Evolutionary conservation across 1,284 basidiomycete species (phyloP), one percentile per base, ranked within the genome.

Genomic region (Cryptococcus maquisensis): DNA sequence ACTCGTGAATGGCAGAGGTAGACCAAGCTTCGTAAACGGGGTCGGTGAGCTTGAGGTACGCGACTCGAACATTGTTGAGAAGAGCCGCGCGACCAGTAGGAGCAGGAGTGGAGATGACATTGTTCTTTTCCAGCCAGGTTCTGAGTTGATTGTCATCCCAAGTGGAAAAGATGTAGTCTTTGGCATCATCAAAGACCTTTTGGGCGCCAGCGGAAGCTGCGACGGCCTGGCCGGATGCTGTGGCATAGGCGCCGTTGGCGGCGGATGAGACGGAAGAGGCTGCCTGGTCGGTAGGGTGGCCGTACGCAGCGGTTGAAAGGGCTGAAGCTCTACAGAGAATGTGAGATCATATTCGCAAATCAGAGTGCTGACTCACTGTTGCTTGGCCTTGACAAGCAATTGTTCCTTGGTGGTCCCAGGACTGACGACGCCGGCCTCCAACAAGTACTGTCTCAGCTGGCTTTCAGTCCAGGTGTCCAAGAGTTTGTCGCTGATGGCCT

Each of bases 11-110:
- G 70, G 89, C 88, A 3, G 84, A 86, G 68, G 88, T 86, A 44
- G 85, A 86, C 92, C 92, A 97, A 4, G 85, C 83, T 36, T 88
- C 79, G 82, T 88, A 97, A 45, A 86, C 74, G 1, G 87, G 86
- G 55, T 81, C 77, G 16, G 82, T 78, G 45, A 80, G 78, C 35
- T 82, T 83, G 55, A 65, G 63, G 71, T 92, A 93, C 0, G 84
- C 80, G 28, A 84, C 80, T 44, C 81, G 79, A 80, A 91, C 87
- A 69, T 85, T 80, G 16, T 76, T 77, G 23, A 88, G 72, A 28
- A 94, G 73, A 64, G 90, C 84, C n/a, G 83, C 81, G 50, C 84
- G 83, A 43, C 80, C 83, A 54, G 81, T 82, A 55, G 85, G 78
- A 16, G 80, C 76, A 60, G 84, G 83, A 13, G 84, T 81, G 67